These are phyloP conservation scores for Scheffersomyces insectosa DNA, from an alignment of 1,139 yeast species.

Conservation along the genomic window DNA sequence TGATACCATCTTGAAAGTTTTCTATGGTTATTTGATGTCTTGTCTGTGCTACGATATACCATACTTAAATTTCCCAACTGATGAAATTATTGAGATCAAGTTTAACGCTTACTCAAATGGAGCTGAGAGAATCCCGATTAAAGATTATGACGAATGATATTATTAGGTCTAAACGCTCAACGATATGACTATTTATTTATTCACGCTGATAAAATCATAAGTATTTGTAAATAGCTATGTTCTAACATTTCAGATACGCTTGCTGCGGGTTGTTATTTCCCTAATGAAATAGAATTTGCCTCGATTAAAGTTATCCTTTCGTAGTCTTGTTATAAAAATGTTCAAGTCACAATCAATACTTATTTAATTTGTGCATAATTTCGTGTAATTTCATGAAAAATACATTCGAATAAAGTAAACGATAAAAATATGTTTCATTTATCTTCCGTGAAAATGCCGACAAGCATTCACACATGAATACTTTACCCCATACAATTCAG, in stretches of 20 bases:
- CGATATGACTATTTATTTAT: not conserved
- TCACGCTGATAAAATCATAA: conserved; percentile 2
- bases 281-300: too few species aligned
- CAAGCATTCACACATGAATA: not conserved
- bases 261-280: conserved; percentile 2
- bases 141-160: conserved; percentile 13
- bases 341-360: too few species aligned
- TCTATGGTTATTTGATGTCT: conserved; percentile 94
- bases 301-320: too few species aligned
- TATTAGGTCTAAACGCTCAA: too few species aligned
- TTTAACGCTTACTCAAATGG: conserved; percentile 85
- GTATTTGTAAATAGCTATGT: too few species aligned
- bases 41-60: conserved; percentile 88
- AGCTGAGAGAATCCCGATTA: conserved; percentile 50
- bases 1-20: conserved; percentile 82
- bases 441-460: too few species aligned
- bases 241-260: not conserved
- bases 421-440: too few species aligned
- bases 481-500: not conserved
- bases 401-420: too few species aligned
- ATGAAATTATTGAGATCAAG: conserved; percentile 82
- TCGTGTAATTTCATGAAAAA: too few species aligned
- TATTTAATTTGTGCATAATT: too few species aligned
- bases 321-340: too few species aligned
- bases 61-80: conserved; percentile 67